These are phyloP conservation scores for Micromonas commoda DNA, from an alignment of 139 green algal genomes.

Conservation along the genomic window DNA sequence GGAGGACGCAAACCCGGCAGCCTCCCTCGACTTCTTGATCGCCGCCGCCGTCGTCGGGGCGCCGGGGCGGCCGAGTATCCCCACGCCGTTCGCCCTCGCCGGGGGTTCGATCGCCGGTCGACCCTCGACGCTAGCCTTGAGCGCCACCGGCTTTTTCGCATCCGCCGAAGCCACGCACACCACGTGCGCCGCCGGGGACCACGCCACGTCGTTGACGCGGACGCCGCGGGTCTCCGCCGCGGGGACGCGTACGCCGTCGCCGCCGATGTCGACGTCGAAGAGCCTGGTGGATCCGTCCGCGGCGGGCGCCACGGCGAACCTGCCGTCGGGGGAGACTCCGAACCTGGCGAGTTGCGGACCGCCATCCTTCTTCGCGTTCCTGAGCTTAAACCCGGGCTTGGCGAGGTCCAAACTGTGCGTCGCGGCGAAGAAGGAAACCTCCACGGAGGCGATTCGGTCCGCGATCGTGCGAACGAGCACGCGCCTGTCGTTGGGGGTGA, in stretches of 20 bases:
- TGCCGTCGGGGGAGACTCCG: not conserved
- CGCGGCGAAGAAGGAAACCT: not conserved
- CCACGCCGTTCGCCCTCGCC: not conserved
- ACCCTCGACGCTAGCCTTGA: not conserved
- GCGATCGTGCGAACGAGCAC: not conserved
- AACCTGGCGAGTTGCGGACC: too few relatives aligned
- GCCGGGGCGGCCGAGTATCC: too few relatives aligned
- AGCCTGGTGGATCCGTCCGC: not conserved
- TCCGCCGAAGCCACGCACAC: not conserved
- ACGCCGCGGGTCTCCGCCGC: not conserved
- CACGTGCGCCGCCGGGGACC: not conserved
- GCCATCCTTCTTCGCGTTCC: not conserved
- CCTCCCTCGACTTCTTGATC: not conserved
- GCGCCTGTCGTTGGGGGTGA: not conserved
- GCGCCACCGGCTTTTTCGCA: not conserved
- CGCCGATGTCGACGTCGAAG: not conserved
- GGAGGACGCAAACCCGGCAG: not conserved
- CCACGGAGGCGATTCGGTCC: not conserved
- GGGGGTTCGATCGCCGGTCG: not conserved
- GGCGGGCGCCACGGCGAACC: not conserved
- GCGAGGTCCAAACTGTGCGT: not conserved
- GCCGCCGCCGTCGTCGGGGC: not conserved
- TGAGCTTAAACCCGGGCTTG: not conserved
- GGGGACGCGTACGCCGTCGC: not conserved
- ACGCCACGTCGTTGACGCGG: not conserved